Percentiles rank a stretch among this genome's conserved stretches.
Conservation (phyloP, 257 asterid species). For the Solanum paucissectum region DNA sequence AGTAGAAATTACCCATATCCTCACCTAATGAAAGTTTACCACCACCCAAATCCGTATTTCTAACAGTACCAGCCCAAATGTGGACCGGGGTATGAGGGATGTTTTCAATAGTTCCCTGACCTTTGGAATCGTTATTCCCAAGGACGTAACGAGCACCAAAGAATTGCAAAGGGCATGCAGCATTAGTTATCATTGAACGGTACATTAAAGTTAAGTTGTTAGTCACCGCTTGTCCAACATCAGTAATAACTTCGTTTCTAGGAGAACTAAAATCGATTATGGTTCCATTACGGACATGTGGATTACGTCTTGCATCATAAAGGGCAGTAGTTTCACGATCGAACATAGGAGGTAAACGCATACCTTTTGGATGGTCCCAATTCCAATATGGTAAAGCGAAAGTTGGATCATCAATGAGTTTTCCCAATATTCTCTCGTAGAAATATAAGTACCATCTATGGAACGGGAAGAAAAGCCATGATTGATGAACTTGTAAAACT, state of each 20-base stretch:
- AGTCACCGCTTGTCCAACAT: not conserved
- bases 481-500: not conserved
- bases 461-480: conserved; percentile 23
- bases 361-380: not conserved
- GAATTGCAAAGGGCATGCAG: not conserved
- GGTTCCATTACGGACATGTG: not conserved
- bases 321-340: not conserved
- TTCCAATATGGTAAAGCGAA: conserved; percentile 5
- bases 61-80: not conserved
- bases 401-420: conserved; percentile 11
- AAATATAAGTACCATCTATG: conserved; percentile 24
- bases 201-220: conserved; percentile 1
- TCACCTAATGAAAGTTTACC: not conserved
- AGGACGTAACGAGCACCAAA: not conserved
- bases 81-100: not conserved
- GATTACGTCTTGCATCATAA: conserved; percentile 5
- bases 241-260: not conserved
- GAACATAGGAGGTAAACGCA: conserved; percentile 13
- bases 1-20: conserved; percentile 14
- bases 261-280: not conserved
- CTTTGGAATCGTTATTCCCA: not conserved
- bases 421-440: conserved; percentile 19
- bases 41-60: not conserved
- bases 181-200: conserved; percentile 3
- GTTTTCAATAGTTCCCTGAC: not conserved